Evolutionary conservation across 805 yeast species (phyloP).

Genomic region (Saccharomycopsis javanensis): DNA sequence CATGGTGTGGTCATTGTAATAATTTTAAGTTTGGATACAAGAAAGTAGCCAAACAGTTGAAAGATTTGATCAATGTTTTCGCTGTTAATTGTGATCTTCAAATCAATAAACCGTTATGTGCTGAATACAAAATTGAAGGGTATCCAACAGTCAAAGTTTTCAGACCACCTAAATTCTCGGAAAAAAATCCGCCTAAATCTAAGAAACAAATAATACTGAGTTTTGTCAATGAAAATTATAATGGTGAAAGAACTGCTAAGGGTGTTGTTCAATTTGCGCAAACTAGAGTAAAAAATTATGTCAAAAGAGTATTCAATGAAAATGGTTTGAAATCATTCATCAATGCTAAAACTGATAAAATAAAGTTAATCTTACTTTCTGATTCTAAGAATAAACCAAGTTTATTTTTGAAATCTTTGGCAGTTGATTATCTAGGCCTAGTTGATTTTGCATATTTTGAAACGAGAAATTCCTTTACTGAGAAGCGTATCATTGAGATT

Average conservation of each 20-base stretch:
- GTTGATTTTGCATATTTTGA: slow-evolving; percentile 40
- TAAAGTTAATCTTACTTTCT: slow-evolving; percentile 39
- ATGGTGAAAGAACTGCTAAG: slow-evolving; percentile 50
- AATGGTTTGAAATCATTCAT: slow-evolving; percentile 25
- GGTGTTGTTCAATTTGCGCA: slow-evolving; percentile 45
- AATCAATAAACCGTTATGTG: slow-evolving; percentile 59
- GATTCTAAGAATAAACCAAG: slow-evolving; percentile 39
- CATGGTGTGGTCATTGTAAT: slow-evolving; percentile 96
- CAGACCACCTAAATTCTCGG: slow-evolving; percentile 61
- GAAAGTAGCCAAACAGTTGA: slow-evolving; percentile 52
- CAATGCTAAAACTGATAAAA: slow-evolving; percentile 17
- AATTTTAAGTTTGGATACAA: slow-evolving; percentile 54
- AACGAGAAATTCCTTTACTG: slow-evolving; percentile 24
- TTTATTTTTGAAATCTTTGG: slow-evolving; percentile 53
- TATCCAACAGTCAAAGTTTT: slow-evolving; percentile 79
- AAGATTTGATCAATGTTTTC: slow-evolving; percentile 53
- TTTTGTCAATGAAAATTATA: slow-evolving; percentile 48
- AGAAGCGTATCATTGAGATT: slow-evolving; percentile 19
- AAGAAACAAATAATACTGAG: slow-evolving; percentile 17
- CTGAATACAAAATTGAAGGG: slow-evolving; percentile 54
- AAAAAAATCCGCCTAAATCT: slow-evolving; percentile 21
- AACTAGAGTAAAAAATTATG: slow-evolving; percentile 57
- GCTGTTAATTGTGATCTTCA: slow-evolving; percentile 80
- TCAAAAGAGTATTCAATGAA: slow-evolving; percentile 37
- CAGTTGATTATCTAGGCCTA: slow-evolving; percentile 53